Base-by-base conservation (phyloP, 106 monocot genomes). In the Acorus gramineus region DNA sequence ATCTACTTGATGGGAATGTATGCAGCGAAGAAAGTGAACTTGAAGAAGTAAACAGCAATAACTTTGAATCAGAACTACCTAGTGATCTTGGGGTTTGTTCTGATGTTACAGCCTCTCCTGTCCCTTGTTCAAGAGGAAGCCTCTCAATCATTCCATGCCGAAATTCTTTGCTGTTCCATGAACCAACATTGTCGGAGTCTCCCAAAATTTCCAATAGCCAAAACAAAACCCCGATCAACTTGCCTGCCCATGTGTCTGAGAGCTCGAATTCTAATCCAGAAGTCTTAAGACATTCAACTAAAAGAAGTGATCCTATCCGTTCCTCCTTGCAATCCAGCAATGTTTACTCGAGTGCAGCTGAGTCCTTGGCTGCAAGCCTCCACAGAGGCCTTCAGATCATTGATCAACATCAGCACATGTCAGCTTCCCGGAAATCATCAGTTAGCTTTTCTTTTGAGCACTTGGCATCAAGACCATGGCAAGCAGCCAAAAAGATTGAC, bases 331-430 rank as follows among this genome's bases (percentile, higher is more conserved):
- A 82, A 49, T 81, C 79, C 14, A 80, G 69, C 68, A 87, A 85
- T 59, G 61, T 87, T 28, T 28, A 28, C 28, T 28, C 28, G 47
- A 85, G 71, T 47, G 74, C 80, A 47, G 92, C 85, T 55, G 91
- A 91, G 51, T 87, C 85, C 13, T 71, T 98, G 79, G 85, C 87
- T 60, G 91, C 81, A 44, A 91, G 91, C 77, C 91, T 98, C 60
- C 87, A 85, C 50, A 80, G 85, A 67, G 96, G 96, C 8, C 71
- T 91, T 71, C 71, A 91, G 66, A 83, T 88, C 51, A 91, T 98
- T 51, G 83, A 98, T 46, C 74, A 82, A 62, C 87, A 91, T 73
- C 76, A 88, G 50, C 69, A 61, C 47, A 83, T 46, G 64, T 72
- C 80, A 66, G 60, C 73, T 65, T 56, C 82, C 68, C 72, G 66